Evolutionary conservation across 106 monocot genomes (phyloP), one percentile per base, ranked within the genome.

Genomic region (Apostasia ramifera): DNA sequence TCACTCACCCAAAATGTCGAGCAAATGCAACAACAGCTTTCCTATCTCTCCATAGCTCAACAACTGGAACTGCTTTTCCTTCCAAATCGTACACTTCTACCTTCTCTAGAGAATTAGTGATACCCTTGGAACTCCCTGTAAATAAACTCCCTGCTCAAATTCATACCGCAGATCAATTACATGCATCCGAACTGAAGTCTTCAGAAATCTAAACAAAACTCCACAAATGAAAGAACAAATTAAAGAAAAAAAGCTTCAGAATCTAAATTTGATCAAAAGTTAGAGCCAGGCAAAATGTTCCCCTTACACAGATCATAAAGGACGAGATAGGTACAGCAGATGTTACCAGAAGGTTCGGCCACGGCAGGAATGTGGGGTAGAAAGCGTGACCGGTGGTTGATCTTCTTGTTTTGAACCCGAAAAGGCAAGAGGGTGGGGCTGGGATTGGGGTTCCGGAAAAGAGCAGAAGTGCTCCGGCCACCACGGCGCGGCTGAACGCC

Each of bases 1-100:
- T 45, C 49, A n/a, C 1, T 64, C 44, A 95, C 94, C 94, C 91
- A 72, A 95, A 95, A 78, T 95, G 94, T 12, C 94, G 94, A 75
- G 94, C 85, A 83, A 95, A 95, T 49, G 85, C 88, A 62, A 95
- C 73, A 8, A 91, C 83, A 48, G 85, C 85, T 76, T 84, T 91
- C 70, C 94, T 83, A 44, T 88, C 81, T 73, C 73, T 86, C 94
- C 94, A 95, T 49, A 95, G 49, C 66, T 91, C 85, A 66, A 74
- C 39, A 48, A 91, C 66, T 13, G 76, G 83, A 46, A 88, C 63
- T 10, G 79, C 63, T 71, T 82, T 88, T 3, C 94, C 91, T n/a
- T 43, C 68, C 66, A 95, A 70, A 74, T 86, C 88, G 64, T 81
- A 79, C 61, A 95, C 83, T 58, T 86, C 75, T 40, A 95, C 84